Percentiles rank a stretch among this genome's conserved stretches.
Evolutionary conservation across 768 basidiomycete genomes (phyloP).

Genomic region (Tephrocybe sp.): DNA sequence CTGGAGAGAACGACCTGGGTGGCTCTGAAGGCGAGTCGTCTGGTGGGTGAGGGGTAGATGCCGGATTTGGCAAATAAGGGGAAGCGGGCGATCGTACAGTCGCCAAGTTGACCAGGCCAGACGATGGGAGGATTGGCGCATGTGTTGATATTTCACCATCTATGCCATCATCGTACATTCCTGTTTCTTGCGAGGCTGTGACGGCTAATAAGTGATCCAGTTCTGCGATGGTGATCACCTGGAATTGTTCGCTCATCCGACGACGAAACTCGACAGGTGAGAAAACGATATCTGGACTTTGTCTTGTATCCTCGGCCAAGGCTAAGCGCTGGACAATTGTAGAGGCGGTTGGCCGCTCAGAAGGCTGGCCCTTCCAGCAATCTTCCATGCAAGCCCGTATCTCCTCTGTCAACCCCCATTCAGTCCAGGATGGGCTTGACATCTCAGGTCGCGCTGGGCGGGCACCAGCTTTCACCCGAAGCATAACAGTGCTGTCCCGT

Average conservation of each 20-base stretch:
- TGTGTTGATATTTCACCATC: too few relatives aligned
- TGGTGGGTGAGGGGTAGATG: too few relatives aligned
- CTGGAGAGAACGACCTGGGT: too few relatives aligned
- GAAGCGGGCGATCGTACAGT: too few relatives aligned
- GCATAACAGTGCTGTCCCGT: neutral
- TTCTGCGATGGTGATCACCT: neutral
- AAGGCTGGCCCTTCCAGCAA: neutral
- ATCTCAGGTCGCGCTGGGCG: neutral
- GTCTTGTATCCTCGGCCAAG: neutral
- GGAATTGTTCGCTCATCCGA: neutral
- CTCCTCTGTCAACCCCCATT: neutral
- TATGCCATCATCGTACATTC: too few relatives aligned
- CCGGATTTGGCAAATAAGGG: too few relatives aligned
- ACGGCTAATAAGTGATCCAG: neutral
- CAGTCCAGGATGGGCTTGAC: neutral
- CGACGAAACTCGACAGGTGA: neutral
- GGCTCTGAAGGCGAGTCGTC: too few relatives aligned
- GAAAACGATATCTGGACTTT: neutral
- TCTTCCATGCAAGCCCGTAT: neutral
- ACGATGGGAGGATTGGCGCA: too few relatives aligned
- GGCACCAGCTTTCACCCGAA: neutral
- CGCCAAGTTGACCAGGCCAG: too few relatives aligned
- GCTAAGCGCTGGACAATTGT: neutral
- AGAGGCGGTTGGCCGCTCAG: neutral
- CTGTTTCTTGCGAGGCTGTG: too few relatives aligned